Evolutionary conservation across 495 filamentous ascomycete species (phyloP).

Genomic region (Chaetomium cochliodes): DNA sequence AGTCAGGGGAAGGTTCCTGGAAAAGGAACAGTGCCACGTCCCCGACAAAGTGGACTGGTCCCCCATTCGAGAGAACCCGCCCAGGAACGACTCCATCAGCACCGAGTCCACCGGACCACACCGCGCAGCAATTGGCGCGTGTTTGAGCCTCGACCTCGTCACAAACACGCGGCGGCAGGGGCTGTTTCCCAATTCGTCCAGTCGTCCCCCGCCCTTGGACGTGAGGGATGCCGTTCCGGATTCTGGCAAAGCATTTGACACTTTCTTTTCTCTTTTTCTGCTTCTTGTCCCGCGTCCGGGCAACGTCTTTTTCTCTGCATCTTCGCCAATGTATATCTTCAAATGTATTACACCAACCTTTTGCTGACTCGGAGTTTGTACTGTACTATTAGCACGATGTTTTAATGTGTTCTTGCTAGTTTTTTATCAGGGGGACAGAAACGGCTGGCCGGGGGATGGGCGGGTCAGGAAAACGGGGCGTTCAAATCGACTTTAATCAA

Average conservation of each 20-base stretch:
- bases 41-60: conserved; percentile 7
- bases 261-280: background rate
- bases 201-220: background rate
- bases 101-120: background rate
- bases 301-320: background rate
- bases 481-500: background rate
- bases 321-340: conserved; percentile 4
- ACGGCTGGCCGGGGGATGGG: background rate
- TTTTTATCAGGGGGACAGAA: background rate
- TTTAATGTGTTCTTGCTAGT: background rate
- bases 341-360: conserved; percentile 1
- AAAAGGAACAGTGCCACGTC: conserved; percentile 12
- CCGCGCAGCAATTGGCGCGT: conserved; percentile 2
- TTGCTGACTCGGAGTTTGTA: background rate
- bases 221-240: background rate
- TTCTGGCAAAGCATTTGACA: background rate
- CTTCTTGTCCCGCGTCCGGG: background rate
- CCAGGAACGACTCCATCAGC: background rate
- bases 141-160: background rate
- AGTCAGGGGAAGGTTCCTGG: conserved; percentile 3
- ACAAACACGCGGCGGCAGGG: conserved; percentile 14
- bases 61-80: background rate
- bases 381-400: background rate
- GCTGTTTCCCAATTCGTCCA: conserved; percentile 4
- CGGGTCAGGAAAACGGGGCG: conserved; percentile 1